Percentiles rank a stretch among this genome's conserved stretches.
Conservation (phyloP, 306 rosid genomes). For the Fagus crenata region DNA sequence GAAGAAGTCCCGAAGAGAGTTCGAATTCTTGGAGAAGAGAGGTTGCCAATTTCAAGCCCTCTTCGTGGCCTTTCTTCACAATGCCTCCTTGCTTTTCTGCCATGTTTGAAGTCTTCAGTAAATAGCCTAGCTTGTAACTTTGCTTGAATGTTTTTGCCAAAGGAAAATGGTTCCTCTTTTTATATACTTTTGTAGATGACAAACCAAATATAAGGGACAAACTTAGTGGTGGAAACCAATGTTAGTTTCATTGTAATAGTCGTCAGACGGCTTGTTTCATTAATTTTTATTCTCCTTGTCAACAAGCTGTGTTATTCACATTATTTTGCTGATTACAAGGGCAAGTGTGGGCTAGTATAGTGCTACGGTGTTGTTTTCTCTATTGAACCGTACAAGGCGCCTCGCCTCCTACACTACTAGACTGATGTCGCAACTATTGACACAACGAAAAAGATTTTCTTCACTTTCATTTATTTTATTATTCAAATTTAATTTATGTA, state of each 20-base stretch:
- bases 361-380: too few relatives aligned
- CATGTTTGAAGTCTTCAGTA: conserved; percentile 29
- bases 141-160: not conserved
- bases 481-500: too few relatives aligned
- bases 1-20: conserved; percentile 79
- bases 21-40: conserved; percentile 65
- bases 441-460: too few relatives aligned
- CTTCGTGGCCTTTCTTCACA: conserved; percentile 72
- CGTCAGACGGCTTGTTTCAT: conserved; percentile 26
- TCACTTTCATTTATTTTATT: too few relatives aligned
- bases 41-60: conserved; percentile 50
- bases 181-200: conserved; percentile 16
- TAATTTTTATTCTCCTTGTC: conserved; percentile 22
- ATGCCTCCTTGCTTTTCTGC: conserved; percentile 78
- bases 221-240: conserved; percentile 40
- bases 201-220: conserved; percentile 18
- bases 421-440: too few relatives aligned
- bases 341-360: too few relatives aligned
- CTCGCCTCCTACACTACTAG: too few relatives aligned
- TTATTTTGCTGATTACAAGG: too few relatives aligned
- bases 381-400: too few relatives aligned
- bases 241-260: conserved; percentile 30
- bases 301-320: conserved; percentile 22
- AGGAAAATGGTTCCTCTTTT: not conserved
- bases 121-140: not conserved